Conservation (phyloP, 371 early-diverging fungal species). For the Mortierella sp. region DNA sequence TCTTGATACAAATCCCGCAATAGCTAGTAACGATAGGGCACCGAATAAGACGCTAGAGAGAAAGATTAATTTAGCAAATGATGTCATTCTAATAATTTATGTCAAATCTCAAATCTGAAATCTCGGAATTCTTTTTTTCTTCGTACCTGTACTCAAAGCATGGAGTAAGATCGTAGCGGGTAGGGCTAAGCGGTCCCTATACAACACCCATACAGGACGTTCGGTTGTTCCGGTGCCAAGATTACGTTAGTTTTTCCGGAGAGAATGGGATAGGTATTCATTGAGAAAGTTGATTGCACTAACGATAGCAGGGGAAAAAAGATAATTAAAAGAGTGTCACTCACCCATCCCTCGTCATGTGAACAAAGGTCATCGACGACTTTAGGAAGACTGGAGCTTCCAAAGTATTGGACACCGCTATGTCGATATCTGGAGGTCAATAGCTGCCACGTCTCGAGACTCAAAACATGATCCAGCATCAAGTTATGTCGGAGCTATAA, state of each 20-base stretch:
- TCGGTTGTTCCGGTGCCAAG: neutral
- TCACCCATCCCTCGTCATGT: conserved; percentile 22
- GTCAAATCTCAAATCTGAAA: neutral
- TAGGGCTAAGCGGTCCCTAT: conserved; percentile 25
- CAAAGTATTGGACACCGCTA: neutral
- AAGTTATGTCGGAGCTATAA: neutral
- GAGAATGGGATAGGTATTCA: too few relatives aligned
- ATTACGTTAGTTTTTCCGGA: neutral
- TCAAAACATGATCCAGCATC: neutral
- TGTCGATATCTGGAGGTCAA: neutral
- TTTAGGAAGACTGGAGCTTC: neutral
- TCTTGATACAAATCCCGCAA: conserved; percentile 13
- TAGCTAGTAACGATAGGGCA: conserved; percentile 7
- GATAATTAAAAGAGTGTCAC: neutral
- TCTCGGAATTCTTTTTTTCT: neutral
- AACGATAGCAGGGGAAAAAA: neutral
- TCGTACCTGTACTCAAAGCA: conserved; percentile 36
- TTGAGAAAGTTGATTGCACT: neutral
- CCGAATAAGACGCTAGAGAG: conserved; percentile 23
- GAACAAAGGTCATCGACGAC: conserved; percentile 8
- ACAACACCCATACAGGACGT: neutral
- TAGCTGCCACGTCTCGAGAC: neutral
- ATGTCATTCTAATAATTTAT: neutral
- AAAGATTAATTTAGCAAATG: neutral
- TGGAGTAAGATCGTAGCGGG: conserved; percentile 27